Evolutionary conservation across 2,329 filamentous ascomycete species (phyloP), one percentile per base, ranked within the genome.

Genomic region (Eutypa lata): DNA sequence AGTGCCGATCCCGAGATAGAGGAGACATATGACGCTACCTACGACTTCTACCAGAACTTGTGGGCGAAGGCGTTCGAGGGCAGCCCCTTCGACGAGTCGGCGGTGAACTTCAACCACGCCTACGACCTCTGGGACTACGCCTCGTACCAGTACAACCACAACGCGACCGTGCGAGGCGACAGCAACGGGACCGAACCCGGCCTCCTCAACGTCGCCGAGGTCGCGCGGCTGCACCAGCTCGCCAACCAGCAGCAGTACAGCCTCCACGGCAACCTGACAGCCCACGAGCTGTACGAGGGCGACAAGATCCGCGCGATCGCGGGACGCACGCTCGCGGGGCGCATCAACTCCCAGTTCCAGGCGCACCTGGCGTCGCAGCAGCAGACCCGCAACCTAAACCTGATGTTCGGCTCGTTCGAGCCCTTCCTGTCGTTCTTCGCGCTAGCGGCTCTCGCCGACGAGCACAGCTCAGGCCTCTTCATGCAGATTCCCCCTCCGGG

Each of bases 161-260:
- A 83, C 54, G 61, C 68, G 35, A 75, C 75, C 1, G 68, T 77
- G 7, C 64, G 65, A 24, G 57, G 64, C 0, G 13, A n/a, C 42
- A 19, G 35, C 35, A 38, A 7, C 35, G 35, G 13, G 19, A 44
- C 11, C 7, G 10, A 44, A 19, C 19, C 19, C 22, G 42, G 22
- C 6, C 60, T 61, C 2, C 64, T 89, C 2, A 48, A 59, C 42
- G 57, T 63, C 13, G 70, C 69, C 11, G 75, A 78, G 19, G 73
- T 88, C 35, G 63, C 66, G 47, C 74, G 82, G 55, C 77, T 93
- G 35, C 75, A 76, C 53, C 74, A 72, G 4, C 79, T 92, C 21
- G 91, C 91, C 48, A 80, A 86, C 57, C 71, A 71, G 18, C 83
- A 91, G 65, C 85, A 94, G 71, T 87, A 79, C 65, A 64, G 69